Percentiles rank a stretch among this genome's conserved stretches.
Conservation (phyloP, 2,329 filamentous ascomycete genomes). For the Fusarium mangiferae region DNA sequence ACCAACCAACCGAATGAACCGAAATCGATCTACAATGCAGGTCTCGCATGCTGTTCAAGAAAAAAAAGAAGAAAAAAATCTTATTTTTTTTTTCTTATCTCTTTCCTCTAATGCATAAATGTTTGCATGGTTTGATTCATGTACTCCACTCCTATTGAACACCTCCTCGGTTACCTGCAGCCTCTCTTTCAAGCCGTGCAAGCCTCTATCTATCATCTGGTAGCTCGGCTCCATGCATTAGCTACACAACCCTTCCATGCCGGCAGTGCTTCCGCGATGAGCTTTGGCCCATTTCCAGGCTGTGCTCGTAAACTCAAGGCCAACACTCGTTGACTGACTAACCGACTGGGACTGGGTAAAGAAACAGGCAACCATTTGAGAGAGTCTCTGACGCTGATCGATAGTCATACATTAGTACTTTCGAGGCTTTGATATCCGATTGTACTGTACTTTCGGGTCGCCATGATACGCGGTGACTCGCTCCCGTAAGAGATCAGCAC, state of each 20-base stretch:
- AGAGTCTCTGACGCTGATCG: neutral
- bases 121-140: neutral
- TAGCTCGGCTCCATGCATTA: slow-evolving; percentile 30
- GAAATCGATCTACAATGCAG: slow-evolving; percentile 32
- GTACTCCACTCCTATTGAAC: slow-evolving; percentile 16
- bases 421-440: slow-evolving; percentile 13
- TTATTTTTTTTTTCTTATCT: neutral
- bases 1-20: slow-evolving; percentile 28
- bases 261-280: slow-evolving; percentile 24
- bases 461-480: slow-evolving; percentile 28
- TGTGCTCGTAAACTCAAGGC: slow-evolving; percentile 20
- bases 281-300: slow-evolving; percentile 18
- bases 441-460: slow-evolving; percentile 1
- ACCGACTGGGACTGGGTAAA: neutral
- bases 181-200: slow-evolving; percentile 5
- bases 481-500: slow-evolving; percentile 8
- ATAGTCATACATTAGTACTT: neutral
- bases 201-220: slow-evolving; percentile 18
- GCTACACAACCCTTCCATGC: slow-evolving; percentile 5
- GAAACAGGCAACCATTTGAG: slow-evolving; percentile 13
- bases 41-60: neutral
- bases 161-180: slow-evolving; percentile 17
- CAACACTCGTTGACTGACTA: neutral
- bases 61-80: no score
- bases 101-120: neutral